A percentile compares a stretch with the other conserved stretches of the same genome.
Conservation (phyloP, 495 filamentous ascomycete species). For the Xylaria scruposa region DNA sequence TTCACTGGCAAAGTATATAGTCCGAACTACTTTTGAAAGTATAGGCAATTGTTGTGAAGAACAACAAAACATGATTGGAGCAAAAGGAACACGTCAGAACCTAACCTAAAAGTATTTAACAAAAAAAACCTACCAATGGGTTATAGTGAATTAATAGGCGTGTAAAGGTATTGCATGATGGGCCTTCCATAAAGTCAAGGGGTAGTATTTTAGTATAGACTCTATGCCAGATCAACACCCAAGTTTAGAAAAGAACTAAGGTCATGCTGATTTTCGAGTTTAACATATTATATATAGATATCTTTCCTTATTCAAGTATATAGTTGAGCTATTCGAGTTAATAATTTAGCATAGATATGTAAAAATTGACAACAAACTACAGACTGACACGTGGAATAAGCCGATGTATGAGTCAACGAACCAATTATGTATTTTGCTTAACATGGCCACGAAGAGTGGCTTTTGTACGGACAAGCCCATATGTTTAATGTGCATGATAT, state of each 20-base stretch:
- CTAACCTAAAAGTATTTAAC: too few relatives aligned
- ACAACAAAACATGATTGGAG: not conserved
- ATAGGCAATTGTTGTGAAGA: not conserved
- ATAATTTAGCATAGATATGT: not conserved
- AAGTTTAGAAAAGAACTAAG: not conserved
- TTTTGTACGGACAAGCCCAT: not conserved
- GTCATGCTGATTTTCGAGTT: not conserved
- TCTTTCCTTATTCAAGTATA: too few relatives aligned
- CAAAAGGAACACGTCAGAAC: not conserved
- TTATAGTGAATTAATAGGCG: not conserved
- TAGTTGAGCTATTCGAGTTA: not conserved
- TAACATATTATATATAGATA: not conserved
- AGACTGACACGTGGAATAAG: not conserved
- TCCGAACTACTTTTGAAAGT: not conserved
- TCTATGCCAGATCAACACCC: not conserved
- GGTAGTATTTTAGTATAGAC: not conserved
- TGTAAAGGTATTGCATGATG: not conserved
- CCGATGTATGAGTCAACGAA: not conserved
- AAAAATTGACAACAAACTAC: not conserved
- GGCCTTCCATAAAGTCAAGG: not conserved
- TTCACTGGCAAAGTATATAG: not conserved
- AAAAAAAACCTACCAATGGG: not conserved
- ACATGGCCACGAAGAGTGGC: not conserved
- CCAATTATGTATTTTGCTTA: not conserved
- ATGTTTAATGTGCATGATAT: not conserved